Evolutionary conservation across 78 protist species (phyloP), one percentile per base, ranked within the genome.

Genomic region (Dictyostelium purpureum): DNA sequence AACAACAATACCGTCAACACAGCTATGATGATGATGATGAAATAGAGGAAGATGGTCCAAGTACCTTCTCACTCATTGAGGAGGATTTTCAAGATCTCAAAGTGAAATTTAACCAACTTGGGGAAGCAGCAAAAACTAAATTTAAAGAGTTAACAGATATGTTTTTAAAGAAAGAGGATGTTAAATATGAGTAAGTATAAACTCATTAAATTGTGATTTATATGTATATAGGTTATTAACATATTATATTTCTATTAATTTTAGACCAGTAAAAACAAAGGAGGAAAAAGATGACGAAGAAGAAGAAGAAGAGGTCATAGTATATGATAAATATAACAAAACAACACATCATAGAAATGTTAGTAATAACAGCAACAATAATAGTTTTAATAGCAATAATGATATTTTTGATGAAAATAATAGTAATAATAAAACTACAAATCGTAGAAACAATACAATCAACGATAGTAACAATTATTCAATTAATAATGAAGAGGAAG

Each of bases 71-170:
- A 43, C 6, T 85, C 45, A 57, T 85, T 12, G 91, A 85, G 57
- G 91, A 85, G 40, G 91, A 85, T 73, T 59, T 85, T 47, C 56
- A 70, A 26, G 91, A 85, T 10, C 70, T 85, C 19, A 85, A 85
- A 49, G 91, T 45, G 9, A 85, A 85, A 28, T 28, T 85, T 12
- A 57, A 57, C 31, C 70, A 85, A 37, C 59, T 85, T n/a, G 74
- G 91, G 38, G 91, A 85, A 47, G 91, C 75, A 43, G 91, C 81
- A 4, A 85, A 85, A 45, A 40, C 63, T 2, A 85, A 85, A 49
- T 85, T 85, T 85, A 73, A 24, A 73, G 91, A 73, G 28, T 59
- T 85, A 45, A 38, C 91, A 18, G 91, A 85, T 42, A 56, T 47
- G 52, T 85, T 85, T 59, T 73, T 57, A 43, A 85, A 85, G 45